A percentile compares a stretch with the other conserved stretches of the same genome.
phyloP scores from a whole-genome alignment of 495 filamentous ascomycete species.

The Penicillium simplicissimum region DNA sequence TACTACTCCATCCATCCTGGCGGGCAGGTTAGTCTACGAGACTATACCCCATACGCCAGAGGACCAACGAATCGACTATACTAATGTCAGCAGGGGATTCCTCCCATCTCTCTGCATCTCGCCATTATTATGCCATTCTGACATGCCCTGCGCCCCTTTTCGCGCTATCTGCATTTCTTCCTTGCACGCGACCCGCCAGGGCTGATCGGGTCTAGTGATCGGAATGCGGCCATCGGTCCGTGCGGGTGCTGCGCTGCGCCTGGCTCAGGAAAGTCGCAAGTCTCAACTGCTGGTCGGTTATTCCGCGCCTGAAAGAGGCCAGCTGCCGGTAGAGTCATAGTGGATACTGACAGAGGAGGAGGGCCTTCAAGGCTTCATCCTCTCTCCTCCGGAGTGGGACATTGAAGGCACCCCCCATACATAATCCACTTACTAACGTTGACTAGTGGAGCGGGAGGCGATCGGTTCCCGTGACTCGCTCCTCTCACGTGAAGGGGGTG shows the following conservation, averaged over 20 bases:
- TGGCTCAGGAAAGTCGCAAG: neutral
- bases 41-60: neutral
- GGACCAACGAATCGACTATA: neutral
- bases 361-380: no score
- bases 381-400: neutral
- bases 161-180: conserved; percentile 16
- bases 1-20: neutral
- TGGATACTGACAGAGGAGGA: neutral
- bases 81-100: no score
- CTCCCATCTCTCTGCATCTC: neutral
- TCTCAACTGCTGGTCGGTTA: neutral
- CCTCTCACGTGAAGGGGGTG: neutral
- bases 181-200: conserved; percentile 15
- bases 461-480: conserved; percentile 6
- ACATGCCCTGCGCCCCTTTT: conserved; percentile 6
- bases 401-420: neutral
- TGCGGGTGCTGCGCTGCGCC: conserved; percentile 8
- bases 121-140: neutral
- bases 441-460: conserved; percentile 7
- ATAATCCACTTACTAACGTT: neutral
- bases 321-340: conserved; percentile 3
- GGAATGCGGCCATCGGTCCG: conserved; percentile 16
- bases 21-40: neutral
- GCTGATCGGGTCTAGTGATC: conserved; percentile 24
- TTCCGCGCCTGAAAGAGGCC: neutral